These are phyloP conservation scores for Phytophthora palmivora DNA, from an alignment of 352 stramenopile genomes.

Conservation along the genomic window DNA sequence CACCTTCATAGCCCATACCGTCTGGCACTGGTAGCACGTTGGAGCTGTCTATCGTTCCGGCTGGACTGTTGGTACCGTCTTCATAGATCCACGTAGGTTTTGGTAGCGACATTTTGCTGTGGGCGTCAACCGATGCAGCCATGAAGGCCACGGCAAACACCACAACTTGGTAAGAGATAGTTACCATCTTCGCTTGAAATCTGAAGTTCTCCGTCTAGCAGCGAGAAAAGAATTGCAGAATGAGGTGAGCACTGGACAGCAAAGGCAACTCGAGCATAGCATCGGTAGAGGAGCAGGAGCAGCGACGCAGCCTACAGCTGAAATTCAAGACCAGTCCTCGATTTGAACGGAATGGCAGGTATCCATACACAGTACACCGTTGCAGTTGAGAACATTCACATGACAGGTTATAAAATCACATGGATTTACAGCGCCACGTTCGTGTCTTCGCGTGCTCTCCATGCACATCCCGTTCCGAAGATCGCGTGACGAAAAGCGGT, in stretches of 20 bases:
- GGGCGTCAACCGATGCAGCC: conserved; percentile 22
- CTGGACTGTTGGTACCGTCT: conserved; percentile 33
- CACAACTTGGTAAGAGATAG: conserved; percentile 3
- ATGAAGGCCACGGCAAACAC: conserved; percentile 15
- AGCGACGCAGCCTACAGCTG: conserved; percentile 14
- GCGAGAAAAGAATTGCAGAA: conserved; percentile 21
- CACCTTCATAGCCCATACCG: conserved; percentile 37
- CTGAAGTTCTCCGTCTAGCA: conserved; percentile 11
- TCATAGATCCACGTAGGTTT: conserved; percentile 43
- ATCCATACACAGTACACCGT: background rate
- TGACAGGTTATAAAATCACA: conserved; percentile 27
- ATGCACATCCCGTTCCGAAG: conserved; percentile 9
- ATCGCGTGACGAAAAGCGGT: conserved; percentile 24
- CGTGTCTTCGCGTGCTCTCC: conserved; percentile 2
- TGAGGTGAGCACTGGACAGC: conserved; percentile 5
- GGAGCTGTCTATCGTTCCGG: conserved; percentile 33
- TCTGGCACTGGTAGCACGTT: conserved; percentile 33
- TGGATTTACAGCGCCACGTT: conserved; percentile 15
- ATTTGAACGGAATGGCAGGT: conserved; percentile 20
- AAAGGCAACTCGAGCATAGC: conserved; percentile 12
- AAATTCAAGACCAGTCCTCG: conserved; percentile 21
- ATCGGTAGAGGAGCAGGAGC: conserved; percentile 20
- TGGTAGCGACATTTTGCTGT: conserved; percentile 44
- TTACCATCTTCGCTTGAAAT: conserved; percentile 21
- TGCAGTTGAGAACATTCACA: background rate